Base-by-base conservation (phyloP, 441 rosid species). In the Daphne laureola region DNA sequence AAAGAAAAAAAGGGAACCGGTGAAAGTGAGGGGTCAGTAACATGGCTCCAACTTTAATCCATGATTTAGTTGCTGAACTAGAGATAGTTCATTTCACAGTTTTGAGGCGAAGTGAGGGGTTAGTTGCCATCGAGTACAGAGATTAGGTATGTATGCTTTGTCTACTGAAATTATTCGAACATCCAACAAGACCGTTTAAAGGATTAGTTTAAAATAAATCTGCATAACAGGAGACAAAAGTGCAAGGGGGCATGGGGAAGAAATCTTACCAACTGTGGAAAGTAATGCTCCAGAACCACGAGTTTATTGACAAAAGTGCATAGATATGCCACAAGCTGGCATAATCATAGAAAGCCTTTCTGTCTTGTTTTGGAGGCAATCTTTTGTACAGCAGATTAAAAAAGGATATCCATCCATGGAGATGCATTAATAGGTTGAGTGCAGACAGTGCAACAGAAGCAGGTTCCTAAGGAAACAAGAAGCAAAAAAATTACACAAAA, bases 211-310 rank as follows among this genome's bases (percentile, higher is more conserved):
- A 31, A 4, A 31, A 5, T 31, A 31, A 8, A 31, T 0, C 38
- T 5, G 38, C 11, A 31, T 2, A 4, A 31, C 11, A 0, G 9
- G 42, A 59, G 49, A 23, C 7, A 16, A 42, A 35, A 2, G 12
- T 54, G 14, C 16, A 5, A 0, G 26, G 36, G 36, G 46, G 58
- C 13, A 18, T 18, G 3, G 18, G 8, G 16, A 11, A 4, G 26
- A 17, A 50, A 31, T 5, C 67, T 71, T 72, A 86, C 98, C 90
- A 67, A 62, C 82, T 78, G 58, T 84, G 96, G 76, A 92, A 91
- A 68, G 79, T 78, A 23, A 82, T 78, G 69, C 96, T 88, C 98
- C 98, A 92, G 59, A 92, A 80, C 96, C 98, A 84, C 11, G 95
- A 78, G 69, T 92, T 89, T 81, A 84, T 67, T 51, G 98, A 68